phyloP scores from a whole-genome alignment of 768 basidiomycete genomes.

The Tephrocybe sp. region DNA sequence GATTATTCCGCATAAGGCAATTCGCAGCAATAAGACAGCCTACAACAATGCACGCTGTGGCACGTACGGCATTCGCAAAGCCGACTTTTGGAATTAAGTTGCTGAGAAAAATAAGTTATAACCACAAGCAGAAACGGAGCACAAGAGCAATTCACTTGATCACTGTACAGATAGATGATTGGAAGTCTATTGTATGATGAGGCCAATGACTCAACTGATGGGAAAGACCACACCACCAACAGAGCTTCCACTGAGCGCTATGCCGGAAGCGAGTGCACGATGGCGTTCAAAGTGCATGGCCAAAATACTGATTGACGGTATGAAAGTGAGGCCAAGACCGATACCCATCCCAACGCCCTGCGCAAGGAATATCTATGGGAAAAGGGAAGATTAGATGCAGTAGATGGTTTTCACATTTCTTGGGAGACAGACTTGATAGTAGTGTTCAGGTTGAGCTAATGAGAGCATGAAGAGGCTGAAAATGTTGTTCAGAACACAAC shows the following conservation, averaged over 20 bases:
- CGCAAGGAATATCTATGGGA: slow-evolving; percentile 19
- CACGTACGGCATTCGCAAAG: slow-evolving; percentile 26
- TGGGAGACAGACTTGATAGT: slow-evolving; percentile 22
- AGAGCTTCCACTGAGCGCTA: slow-evolving; percentile 35
- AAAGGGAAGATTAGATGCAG: neutral
- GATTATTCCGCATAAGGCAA: slow-evolving; percentile 22
- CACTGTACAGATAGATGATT: slow-evolving; percentile 14
- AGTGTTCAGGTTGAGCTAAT: slow-evolving; percentile 31
- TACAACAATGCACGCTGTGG: slow-evolving; percentile 25
- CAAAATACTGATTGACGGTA: slow-evolving; percentile 38
- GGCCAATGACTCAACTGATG: slow-evolving; percentile 18
- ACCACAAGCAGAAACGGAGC: too few relatives aligned
- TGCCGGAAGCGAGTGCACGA: slow-evolving; percentile 40
- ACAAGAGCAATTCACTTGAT: slow-evolving; percentile 16
- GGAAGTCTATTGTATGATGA: neutral
- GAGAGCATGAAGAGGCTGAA: slow-evolving; percentile 37
- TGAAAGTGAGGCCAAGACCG: slow-evolving; percentile 35
- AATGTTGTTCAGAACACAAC: too few relatives aligned
- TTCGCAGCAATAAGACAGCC: slow-evolving; percentile 24
- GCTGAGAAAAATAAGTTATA: slow-evolving; percentile 11
- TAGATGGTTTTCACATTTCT: neutral
- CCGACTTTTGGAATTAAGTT: slow-evolving; percentile 21
- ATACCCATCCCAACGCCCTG: slow-evolving; percentile 30
- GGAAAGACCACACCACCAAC: slow-evolving; percentile 33
- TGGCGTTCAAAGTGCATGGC: slow-evolving; percentile 40